Percentiles rank a stretch among this genome's conserved stretches.
phyloP scores from a whole-genome alignment of 2,329 filamentous ascomycete genomes.

The Trichoderma atroviride region DNA sequence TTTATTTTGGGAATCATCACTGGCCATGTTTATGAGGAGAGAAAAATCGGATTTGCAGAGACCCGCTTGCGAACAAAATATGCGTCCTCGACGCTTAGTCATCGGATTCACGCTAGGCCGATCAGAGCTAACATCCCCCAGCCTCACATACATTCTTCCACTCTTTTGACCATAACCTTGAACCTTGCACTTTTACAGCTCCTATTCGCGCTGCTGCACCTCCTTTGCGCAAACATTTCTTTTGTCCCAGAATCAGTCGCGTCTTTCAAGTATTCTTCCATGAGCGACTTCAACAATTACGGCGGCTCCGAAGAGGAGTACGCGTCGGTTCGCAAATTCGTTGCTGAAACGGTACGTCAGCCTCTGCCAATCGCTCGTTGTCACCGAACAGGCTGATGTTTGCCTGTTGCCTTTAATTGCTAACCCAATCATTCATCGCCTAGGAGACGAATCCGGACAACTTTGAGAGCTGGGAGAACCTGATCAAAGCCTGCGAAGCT shows the following conservation, averaged over 20 bases:
- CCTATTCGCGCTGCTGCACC: background rate
- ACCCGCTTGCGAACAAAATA: constrained; percentile 27
- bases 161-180: constrained; percentile 11
- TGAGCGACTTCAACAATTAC: constrained; percentile 72
- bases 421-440: constrained; percentile 29
- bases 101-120: constrained; percentile 18
- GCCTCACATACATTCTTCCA: constrained; percentile 7
- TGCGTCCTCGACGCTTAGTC: constrained; percentile 36
- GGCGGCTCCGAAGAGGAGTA: constrained; percentile 80
- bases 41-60: constrained; percentile 29
- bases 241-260: constrained; percentile 4
- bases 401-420: constrained; percentile 19
- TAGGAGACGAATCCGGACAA: constrained; percentile 77
- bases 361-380: background rate
- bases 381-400: background rate
- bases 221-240: constrained; percentile 2
- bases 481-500: constrained; percentile 78
- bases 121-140: constrained; percentile 10
- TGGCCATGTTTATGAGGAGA: constrained; percentile 47
- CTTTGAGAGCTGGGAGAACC: constrained; percentile 93
- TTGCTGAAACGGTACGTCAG: constrained; percentile 69
- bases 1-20: constrained; percentile 62
- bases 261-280: constrained; percentile 40
- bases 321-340: constrained; percentile 77
- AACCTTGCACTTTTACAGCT: constrained; percentile 13